Conservation (phyloP, 2,329 filamentous ascomycete species). For the Neonectria punicea region DNA sequence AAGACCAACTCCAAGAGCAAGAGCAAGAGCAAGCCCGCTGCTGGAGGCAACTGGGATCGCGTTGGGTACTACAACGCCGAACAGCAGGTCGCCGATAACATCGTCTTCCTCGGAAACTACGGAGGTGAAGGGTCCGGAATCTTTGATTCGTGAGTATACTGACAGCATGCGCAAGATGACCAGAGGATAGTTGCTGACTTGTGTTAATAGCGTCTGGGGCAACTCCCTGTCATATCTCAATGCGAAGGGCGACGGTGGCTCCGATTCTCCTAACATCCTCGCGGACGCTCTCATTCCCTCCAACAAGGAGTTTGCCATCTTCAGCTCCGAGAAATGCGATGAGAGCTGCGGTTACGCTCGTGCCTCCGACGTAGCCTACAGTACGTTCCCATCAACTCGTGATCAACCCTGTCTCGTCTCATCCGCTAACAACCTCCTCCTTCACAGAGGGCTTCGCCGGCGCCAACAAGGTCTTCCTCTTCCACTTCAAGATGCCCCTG, state of each 20-base stretch:
- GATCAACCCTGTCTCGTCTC: background rate
- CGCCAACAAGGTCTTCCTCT: slow-evolving; percentile 76
- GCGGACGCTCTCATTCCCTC: slow-evolving; percentile 53
- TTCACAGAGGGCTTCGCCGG: slow-evolving; percentile 74
- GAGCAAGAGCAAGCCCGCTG: slow-evolving; percentile 4
- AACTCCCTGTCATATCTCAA: slow-evolving; percentile 59
- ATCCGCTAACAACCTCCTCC: slow-evolving; percentile 12
- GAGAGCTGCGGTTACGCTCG: slow-evolving; percentile 57
- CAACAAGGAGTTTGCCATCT: slow-evolving; percentile 58
- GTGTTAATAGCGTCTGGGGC: slow-evolving; percentile 52
- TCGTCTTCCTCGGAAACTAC: slow-evolving; percentile 61
- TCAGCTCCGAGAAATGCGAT: slow-evolving; percentile 56
- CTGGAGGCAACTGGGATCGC: slow-evolving; percentile 52
- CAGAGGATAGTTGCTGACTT: slow-evolving; percentile 19
- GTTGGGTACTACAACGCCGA: slow-evolving; percentile 58
- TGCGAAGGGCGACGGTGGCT: slow-evolving; percentile 52
- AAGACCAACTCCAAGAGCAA: slow-evolving; percentile 27
- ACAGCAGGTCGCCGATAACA: slow-evolving; percentile 52
- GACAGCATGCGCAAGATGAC: background rate
- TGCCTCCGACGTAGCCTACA: slow-evolving; percentile 56
- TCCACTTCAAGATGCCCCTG: slow-evolving; percentile 78
- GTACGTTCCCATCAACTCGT: slow-evolving; percentile 41
- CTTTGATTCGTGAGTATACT: slow-evolving; percentile 53
- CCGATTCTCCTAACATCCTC: slow-evolving; percentile 53
- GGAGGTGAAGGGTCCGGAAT: slow-evolving; percentile 56